phyloP scores from a whole-genome alignment of 2,329 filamentous ascomycete species.

The Dactylonectria estremocensis region DNA sequence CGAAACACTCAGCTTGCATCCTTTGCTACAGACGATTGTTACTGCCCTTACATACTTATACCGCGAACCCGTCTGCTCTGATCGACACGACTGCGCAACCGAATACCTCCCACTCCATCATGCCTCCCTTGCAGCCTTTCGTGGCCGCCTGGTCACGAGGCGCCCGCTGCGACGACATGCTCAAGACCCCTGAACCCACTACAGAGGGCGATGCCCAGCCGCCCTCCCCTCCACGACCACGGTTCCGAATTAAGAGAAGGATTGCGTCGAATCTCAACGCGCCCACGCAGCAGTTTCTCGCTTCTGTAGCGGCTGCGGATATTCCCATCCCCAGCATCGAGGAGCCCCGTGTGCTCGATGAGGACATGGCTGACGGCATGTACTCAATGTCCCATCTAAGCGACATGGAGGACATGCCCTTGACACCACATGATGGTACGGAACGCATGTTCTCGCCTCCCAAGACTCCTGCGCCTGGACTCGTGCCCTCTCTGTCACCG shows the following conservation, averaged over 20 bases:
- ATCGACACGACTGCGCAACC: constrained; percentile 35
- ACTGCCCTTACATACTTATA: constrained; percentile 38
- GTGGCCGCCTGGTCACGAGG: constrained; percentile 62
- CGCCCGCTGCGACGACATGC: constrained; percentile 58
- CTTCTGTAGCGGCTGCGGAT: constrained; percentile 76
- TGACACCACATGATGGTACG: constrained; percentile 51
- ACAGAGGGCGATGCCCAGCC: constrained; percentile 54
- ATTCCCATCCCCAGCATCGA: constrained; percentile 77
- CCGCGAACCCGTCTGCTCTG: constrained; percentile 22
- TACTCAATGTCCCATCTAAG: constrained; percentile 55
- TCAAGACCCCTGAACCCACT: constrained; percentile 69
- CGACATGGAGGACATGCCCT: constrained; percentile 51
- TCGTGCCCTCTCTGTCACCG: constrained; percentile 60
- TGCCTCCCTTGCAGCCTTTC: constrained; percentile 64
- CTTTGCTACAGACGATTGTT: constrained; percentile 30
- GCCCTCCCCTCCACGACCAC: constrained; percentile 67
- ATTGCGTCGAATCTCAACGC: constrained; percentile 67
- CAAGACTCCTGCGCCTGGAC: constrained; percentile 70
- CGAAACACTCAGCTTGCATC: constrained; percentile 42
- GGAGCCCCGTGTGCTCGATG: constrained; percentile 63
- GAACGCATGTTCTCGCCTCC: constrained; percentile 67
- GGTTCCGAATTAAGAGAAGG: constrained; percentile 70
- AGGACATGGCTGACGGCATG: constrained; percentile 59
- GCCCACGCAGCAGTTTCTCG: constrained; percentile 77
- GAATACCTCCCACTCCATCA: constrained; percentile 50